Evolutionary conservation across 2,329 filamentous ascomycete species (phyloP), one percentile per base, ranked within the genome.

Genomic region (Colletotrichum musae): DNA sequence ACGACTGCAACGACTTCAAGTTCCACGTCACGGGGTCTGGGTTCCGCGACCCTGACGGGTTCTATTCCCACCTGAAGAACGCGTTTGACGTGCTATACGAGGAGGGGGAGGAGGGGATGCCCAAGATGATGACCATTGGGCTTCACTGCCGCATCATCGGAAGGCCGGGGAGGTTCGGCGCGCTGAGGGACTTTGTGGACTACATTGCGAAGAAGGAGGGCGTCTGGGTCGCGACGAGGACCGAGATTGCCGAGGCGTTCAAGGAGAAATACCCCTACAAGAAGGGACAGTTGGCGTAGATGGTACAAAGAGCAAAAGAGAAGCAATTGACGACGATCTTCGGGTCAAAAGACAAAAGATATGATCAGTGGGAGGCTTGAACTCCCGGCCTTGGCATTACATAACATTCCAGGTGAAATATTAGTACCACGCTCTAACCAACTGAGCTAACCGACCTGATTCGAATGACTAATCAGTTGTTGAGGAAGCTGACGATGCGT

Each of bases 41-140:
- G 0, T 87, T 86, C 71, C 77, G 81, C 5, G 82, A 80, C 47
- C 81, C 84, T 0, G 72, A 77, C 10, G 82, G 79, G 5, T 87
- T 86, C 73, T 81, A 79, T 62, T 74, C 72, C 71, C 83, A 88
- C 70, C 72, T 88, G 16, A 85, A 85, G 76, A 82, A 82, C 21
- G 83, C 86, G 0, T 88, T 88, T 60, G 86, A 88, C 72, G 82
- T 86, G 18, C 73, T 88, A 39, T 87, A 87, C 66, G 84, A 84
- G 36, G 86, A 88, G 70, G 86, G 85, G 1, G 75, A 80, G 59
- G 79, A 79, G 12, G 85, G 85, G 1, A 75, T 75, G 71, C 85
- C 85, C 5, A 87, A 86, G 77, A 88, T 88, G 86, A 88, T 88
- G 86, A 88, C 86, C 0, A 82, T 88, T 26, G 85, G 83, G 2